Percentiles rank a stretch among this genome's conserved stretches.
Conservation (phyloP, 2,329 filamentous ascomycete species). For the Clonostachys sp. region DNA sequence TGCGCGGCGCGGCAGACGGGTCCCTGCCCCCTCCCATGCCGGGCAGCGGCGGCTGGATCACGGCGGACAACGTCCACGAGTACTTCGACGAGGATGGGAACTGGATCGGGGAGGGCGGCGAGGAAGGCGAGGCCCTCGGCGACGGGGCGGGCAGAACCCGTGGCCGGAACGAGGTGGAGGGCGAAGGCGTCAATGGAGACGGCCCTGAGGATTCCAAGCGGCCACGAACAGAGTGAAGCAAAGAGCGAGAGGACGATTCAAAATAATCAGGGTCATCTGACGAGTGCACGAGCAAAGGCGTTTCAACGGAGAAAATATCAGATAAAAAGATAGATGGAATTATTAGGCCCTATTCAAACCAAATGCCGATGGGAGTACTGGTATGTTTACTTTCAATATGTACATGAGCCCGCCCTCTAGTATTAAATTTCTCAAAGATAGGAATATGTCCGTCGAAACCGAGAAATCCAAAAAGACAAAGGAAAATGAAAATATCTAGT, state of each 20-base stretch:
- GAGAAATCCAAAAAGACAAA: too few species aligned
- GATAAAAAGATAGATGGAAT: conserved; percentile 1
- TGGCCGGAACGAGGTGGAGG: conserved; percentile 43
- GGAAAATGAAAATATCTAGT: too few species aligned
- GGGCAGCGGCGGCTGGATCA: conserved; percentile 80
- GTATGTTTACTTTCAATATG: neutral
- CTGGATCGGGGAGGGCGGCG: conserved; percentile 53
- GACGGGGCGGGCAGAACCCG: conserved; percentile 60
- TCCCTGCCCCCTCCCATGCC: conserved; percentile 64
- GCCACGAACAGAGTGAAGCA: conserved; percentile 32
- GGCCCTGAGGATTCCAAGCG: conserved; percentile 36
- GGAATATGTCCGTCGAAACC: neutral
- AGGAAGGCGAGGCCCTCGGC: conserved; percentile 42
- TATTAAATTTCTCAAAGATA: neutral
- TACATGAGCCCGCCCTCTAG: neutral
- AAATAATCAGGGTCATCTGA: neutral
- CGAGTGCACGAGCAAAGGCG: neutral
- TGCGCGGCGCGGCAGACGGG: conserved; percentile 39
- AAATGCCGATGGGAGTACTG: neutral
- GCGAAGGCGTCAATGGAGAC: conserved; percentile 35
- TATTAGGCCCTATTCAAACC: neutral
- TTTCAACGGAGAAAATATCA: neutral
- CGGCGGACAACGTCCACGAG: conserved; percentile 82
- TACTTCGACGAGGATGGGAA: conserved; percentile 80
- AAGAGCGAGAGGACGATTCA: neutral